Percentiles rank a stretch among this genome's conserved stretches.
These are phyloP conservation scores for Microbotryum violaceum DNA, from an alignment of 1,284 basidiomycete species.

Conservation along the genomic window DNA sequence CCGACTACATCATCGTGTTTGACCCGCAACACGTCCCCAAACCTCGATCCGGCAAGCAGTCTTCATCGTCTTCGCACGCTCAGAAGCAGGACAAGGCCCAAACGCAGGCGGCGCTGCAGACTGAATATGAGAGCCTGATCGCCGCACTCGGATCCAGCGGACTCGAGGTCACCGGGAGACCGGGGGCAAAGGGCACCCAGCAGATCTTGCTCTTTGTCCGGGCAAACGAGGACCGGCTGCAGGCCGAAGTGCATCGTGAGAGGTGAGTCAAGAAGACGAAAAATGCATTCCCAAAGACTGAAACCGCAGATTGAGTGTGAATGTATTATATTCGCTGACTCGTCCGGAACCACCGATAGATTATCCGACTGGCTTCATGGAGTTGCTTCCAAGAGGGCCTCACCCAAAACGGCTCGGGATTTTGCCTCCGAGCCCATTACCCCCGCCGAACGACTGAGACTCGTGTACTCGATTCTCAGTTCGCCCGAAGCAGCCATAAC, in stretches of 20 bases:
- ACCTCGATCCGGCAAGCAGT: background rate
- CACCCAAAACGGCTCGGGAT: conserved; percentile 46
- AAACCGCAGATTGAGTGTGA: conserved; percentile 18
- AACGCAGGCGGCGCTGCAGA: conserved; percentile 35
- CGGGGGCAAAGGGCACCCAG: conserved; percentile 59
- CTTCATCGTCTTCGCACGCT: no score
- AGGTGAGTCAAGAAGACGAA: conserved; percentile 49
- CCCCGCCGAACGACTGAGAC: conserved; percentile 67
- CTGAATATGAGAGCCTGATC: conserved; percentile 61
- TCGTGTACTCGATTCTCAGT: conserved; percentile 67
- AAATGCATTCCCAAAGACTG: conserved; percentile 17
- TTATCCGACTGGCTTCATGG: conserved; percentile 59
- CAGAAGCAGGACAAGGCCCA: background rate
- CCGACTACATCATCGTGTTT: conserved; percentile 27
- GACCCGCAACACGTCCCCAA: conserved; percentile 1
- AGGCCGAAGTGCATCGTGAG: conserved; percentile 63
- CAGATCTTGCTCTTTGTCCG: conserved; percentile 72
- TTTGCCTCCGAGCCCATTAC: conserved; percentile 49
- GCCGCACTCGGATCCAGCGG: conserved; percentile 55
- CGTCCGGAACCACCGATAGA: conserved; percentile 39
- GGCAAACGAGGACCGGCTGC: conserved; percentile 58
- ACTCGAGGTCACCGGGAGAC: conserved; percentile 60
- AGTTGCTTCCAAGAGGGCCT: conserved; percentile 46
- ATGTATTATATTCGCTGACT: background rate
- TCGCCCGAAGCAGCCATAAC: conserved; percentile 73